These are phyloP conservation scores for Thuja plicata DNA, from an alignment of 83 land plant species.

Conservation along the genomic window DNA sequence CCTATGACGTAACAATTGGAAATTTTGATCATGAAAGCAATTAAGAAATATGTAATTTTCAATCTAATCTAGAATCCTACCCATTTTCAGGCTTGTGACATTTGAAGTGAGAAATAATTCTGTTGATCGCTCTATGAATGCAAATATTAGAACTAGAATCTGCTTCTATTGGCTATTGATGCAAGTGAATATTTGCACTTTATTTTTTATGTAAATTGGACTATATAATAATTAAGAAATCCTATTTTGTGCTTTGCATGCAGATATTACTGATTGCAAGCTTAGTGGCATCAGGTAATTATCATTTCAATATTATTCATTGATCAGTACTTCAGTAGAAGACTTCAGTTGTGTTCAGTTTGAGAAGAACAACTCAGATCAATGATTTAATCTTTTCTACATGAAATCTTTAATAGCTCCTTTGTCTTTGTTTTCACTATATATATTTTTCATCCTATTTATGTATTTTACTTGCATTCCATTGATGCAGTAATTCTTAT, in stretches of 20 bases:
- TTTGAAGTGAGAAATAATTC: neutral
- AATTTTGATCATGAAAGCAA: neutral
- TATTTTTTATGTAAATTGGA: neutral
- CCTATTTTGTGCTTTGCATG: neutral
- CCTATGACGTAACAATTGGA: neutral
- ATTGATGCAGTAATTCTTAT: slow-evolving; percentile 1
- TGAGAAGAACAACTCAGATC: neutral
- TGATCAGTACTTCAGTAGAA: neutral
- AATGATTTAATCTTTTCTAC: neutral
- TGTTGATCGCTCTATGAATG: neutral
- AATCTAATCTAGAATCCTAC: neutral
- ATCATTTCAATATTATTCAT: neutral
- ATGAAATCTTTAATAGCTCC: neutral
- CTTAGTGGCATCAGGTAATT: slow-evolving; percentile 8
- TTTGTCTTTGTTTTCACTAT: neutral
- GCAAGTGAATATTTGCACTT: neutral
- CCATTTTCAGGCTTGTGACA: neutral
- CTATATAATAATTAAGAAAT: neutral
- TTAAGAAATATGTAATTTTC: too few relatives aligned
- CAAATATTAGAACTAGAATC: neutral
- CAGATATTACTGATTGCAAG: slow-evolving; percentile 4
- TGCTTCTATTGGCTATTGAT: neutral
- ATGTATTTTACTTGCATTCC: neutral
- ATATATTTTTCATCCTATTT: neutral
- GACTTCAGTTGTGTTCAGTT: neutral